phyloP scores from a whole-genome alignment of 768 basidiomycete species.

The Boletus tomentosulus region DNA sequence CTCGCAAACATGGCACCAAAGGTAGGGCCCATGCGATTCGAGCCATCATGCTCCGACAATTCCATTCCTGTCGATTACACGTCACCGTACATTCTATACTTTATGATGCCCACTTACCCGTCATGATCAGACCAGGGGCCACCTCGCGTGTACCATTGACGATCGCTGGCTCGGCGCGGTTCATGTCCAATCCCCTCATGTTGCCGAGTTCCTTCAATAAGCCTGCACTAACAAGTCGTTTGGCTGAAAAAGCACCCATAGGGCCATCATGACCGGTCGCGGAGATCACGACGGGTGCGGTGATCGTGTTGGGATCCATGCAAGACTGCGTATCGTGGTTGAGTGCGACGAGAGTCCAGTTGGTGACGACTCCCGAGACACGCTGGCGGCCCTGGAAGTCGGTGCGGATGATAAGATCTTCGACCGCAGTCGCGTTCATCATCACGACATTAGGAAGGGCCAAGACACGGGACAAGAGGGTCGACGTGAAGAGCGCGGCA shows the following conservation, averaged over 20 bases:
- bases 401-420: slow-evolving; percentile 68
- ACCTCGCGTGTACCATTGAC: slow-evolving; percentile 76
- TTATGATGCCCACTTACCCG: slow-evolving; percentile 41
- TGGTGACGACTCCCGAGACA: slow-evolving; percentile 51
- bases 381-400: slow-evolving; percentile 43
- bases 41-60: slow-evolving; percentile 75
- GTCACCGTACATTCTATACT: not conserved
- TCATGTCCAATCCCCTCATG: slow-evolving; percentile 81
- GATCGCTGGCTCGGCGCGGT: slow-evolving; percentile 76
- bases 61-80: slow-evolving; percentile 62
- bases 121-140: slow-evolving; percentile 68
- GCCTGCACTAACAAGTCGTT: slow-evolving; percentile 73
- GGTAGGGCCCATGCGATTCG: slow-evolving; percentile 74
- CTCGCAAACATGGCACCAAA: slow-evolving; percentile 80
- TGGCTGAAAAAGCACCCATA: slow-evolving; percentile 80
- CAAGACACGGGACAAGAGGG: slow-evolving; percentile 66
- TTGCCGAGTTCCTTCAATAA: slow-evolving; percentile 70
- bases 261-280: slow-evolving; percentile 77
- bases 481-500: slow-evolving; percentile 77
- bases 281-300: slow-evolving; percentile 68
- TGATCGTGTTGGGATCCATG: slow-evolving; percentile 80
- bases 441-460: slow-evolving; percentile 67
- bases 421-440: slow-evolving; percentile 79
- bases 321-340: slow-evolving; percentile 75
- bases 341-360: slow-evolving; percentile 48